These are phyloP conservation scores for Rhizophora apiculata DNA, from an alignment of 345 rosid genomes.

Conservation along the genomic window DNA sequence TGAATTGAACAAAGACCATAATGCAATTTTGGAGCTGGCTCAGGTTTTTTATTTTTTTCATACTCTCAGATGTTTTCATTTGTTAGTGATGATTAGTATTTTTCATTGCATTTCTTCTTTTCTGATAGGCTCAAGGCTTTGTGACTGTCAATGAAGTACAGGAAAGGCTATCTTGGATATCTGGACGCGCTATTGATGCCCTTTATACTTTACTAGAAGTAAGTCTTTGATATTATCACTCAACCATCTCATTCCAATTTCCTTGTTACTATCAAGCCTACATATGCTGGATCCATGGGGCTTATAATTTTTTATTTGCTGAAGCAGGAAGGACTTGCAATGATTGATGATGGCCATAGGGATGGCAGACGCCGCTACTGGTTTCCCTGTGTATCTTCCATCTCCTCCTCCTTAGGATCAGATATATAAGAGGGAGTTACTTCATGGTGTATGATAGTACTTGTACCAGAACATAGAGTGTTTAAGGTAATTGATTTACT, in stretches of 20 bases:
- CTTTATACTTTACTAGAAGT: conserved; percentile 77
- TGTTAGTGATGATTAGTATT: conserved; percentile 2
- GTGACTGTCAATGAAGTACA: conserved; percentile 82
- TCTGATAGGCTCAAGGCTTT: conserved; percentile 69
- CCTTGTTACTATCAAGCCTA: background rate
- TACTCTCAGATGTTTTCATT: background rate
- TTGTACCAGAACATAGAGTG: background rate
- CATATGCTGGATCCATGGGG: background rate
- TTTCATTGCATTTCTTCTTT: conserved; percentile 6
- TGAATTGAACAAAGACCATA: conserved; percentile 92
- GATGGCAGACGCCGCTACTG: conserved; percentile 71
- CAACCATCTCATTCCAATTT: background rate
- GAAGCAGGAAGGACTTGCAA: conserved; percentile 76
- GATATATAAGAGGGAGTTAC: conserved; percentile 24
- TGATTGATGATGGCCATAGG: conserved; percentile 74
- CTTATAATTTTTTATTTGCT: conserved; percentile 27
- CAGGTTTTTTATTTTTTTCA: conserved; percentile 43
- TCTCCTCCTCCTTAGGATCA: conserved; percentile 42
- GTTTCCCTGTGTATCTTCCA: conserved; percentile 83
- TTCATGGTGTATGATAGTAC: background rate
- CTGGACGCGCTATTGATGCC: conserved; percentile 78
- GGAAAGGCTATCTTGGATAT: conserved; percentile 70
- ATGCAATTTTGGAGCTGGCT: conserved; percentile 80
- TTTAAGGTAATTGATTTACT: background rate
- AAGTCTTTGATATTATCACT: conserved; percentile 15